Conservation (phyloP, 495 filamentous ascomycete genomes). For the Margaritispora aquatica region DNA sequence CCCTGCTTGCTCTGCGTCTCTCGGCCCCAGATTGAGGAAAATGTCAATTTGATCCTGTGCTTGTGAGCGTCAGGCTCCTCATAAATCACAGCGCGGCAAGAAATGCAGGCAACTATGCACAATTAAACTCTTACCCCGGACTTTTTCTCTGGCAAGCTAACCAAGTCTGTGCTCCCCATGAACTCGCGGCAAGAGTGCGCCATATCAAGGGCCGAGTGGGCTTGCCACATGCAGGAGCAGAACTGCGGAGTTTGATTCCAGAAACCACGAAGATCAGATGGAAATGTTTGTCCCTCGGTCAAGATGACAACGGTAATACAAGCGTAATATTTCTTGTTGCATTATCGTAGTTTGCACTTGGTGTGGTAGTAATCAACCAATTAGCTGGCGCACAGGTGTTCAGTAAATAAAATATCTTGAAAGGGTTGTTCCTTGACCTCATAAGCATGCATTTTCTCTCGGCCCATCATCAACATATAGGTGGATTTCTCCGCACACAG, state of each 20-base stretch:
- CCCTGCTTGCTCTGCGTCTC: not conserved
- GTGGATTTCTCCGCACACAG: not conserved
- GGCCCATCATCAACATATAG: too few relatives aligned
- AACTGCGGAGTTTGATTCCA: slow-evolving; percentile 14
- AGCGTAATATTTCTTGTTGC: not conserved
- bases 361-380: not conserved
- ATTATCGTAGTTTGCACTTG: not conserved
- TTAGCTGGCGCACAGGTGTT: not conserved
- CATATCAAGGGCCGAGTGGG: not conserved
- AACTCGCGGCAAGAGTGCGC: slow-evolving; percentile 8
- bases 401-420: too few relatives aligned
- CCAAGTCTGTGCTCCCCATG: slow-evolving; percentile 1
- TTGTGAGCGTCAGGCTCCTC: not conserved
- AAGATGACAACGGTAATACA: not conserved
- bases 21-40: not conserved
- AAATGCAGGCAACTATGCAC: not conserved
- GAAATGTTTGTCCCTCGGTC: slow-evolving; percentile 3
- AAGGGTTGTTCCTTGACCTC: too few relatives aligned
- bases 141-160: not conserved
- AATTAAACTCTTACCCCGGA: slow-evolving; percentile 10
- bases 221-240: slow-evolving; percentile 17
- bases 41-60: not conserved
- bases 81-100: not conserved
- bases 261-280: slow-evolving; percentile 20
- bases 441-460: too few relatives aligned